Percentiles rank a stretch among this genome's conserved stretches.
Conservation (phyloP, 2,329 filamentous ascomycete species). For the Keithomyces neogunnii region DNA sequence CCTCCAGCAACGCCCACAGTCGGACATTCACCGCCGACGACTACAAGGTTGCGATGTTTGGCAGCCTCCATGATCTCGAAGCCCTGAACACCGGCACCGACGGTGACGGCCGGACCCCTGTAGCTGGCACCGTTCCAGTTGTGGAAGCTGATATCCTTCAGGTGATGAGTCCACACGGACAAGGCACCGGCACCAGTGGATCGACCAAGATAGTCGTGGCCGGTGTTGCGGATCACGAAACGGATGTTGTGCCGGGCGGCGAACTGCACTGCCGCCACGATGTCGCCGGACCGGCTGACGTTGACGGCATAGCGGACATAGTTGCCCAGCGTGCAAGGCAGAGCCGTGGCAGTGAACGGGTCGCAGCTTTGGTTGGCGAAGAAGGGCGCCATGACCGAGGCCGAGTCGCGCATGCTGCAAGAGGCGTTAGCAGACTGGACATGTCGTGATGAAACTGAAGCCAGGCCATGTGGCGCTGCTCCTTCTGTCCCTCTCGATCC, state of each 20-base stretch:
- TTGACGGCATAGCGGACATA: slow-evolving; percentile 17
- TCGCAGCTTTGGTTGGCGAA: slow-evolving; percentile 25
- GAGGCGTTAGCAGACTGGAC: too few species aligned
- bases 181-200: slow-evolving; percentile 43
- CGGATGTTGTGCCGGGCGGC: slow-evolving; percentile 32
- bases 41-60: neutral
- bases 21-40: slow-evolving; percentile 21
- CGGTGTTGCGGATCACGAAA: slow-evolving; percentile 43
- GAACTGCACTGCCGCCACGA: slow-evolving; percentile 19
- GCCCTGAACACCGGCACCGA: slow-evolving; percentile 46
- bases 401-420: slow-evolving; percentile 2
- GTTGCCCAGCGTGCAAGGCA: slow-evolving; percentile 32
- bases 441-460: too few species aligned
- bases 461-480: too few species aligned
- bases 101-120: slow-evolving; percentile 39
- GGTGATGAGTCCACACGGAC: slow-evolving; percentile 31
- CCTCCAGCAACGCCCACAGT: slow-evolving; percentile 53
- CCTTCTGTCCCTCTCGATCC: too few species aligned
- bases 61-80: neutral
- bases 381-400: slow-evolving; percentile 23
- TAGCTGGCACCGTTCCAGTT: slow-evolving; percentile 35
- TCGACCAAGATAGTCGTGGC: slow-evolving; percentile 47
- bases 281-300: neutral
- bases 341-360: slow-evolving; percentile 25
- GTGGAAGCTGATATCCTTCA: slow-evolving; percentile 32